A percentile compares a stretch with the other conserved stretches of the same genome.
Evolutionary conservation across 306 rosid species (phyloP).

Genomic region (Acacia melanoxylon): DNA sequence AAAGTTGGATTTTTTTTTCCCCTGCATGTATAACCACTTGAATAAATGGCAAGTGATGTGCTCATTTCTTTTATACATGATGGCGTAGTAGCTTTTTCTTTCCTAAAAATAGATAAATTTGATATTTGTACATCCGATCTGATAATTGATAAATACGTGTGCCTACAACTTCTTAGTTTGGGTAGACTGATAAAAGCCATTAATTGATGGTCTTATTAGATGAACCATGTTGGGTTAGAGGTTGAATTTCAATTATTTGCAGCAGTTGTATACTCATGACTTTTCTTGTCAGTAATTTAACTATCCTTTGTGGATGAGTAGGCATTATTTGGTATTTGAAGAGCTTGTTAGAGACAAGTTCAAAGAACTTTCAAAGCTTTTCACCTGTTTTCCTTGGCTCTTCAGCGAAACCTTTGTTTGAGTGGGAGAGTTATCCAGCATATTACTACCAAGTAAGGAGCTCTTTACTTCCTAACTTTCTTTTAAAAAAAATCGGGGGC

Average conservation of each 20-base stretch:
- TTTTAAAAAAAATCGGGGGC: too few relatives aligned
- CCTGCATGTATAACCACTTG: conserved; percentile 4
- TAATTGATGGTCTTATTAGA: conserved; percentile 1
- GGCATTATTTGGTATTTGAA: too few relatives aligned
- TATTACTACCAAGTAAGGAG: too few relatives aligned
- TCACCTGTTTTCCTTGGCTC: too few relatives aligned
- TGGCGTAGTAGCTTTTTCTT: not conserved
- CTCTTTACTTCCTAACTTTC: too few relatives aligned
- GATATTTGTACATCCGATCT: not conserved
- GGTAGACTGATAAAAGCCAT: not conserved
- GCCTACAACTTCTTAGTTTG: not conserved
- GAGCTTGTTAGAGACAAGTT: too few relatives aligned
- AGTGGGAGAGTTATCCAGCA: too few relatives aligned
- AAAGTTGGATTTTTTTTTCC: conserved; percentile 27
- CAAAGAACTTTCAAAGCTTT: too few relatives aligned
- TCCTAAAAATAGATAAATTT: not conserved
- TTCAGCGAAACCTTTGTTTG: too few relatives aligned
- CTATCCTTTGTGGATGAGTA: too few relatives aligned
- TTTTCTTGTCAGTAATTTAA: conserved; percentile 18
- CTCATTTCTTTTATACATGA: not conserved
- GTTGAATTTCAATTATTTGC: too few relatives aligned
- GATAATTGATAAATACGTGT: not conserved
- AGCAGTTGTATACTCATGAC: conserved; percentile 1
- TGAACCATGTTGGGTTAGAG: not conserved
- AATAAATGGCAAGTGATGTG: not conserved